These are phyloP conservation scores for Flaveria bidentis DNA, from an alignment of 129 eudicot genomes.

Conservation along the genomic window DNA sequence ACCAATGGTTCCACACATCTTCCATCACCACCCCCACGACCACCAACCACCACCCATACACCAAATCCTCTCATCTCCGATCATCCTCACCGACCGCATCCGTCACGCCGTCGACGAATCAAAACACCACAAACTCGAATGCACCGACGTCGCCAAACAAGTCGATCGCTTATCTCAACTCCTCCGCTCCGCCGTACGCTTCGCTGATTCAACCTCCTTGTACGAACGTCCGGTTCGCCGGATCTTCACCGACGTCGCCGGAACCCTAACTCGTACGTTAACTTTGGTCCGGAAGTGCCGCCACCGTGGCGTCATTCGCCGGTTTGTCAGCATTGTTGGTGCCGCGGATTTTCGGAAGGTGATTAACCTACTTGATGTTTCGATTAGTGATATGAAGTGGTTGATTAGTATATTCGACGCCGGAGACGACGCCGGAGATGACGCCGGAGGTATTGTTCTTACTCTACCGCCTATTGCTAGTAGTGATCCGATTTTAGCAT, in stretches of 20 bases:
- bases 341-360: constrained; percentile 30
- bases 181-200: constrained; percentile 32
- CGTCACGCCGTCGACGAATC: constrained; percentile 45
- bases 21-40: not conserved
- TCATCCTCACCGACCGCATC: constrained; percentile 51
- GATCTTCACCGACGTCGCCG: constrained; percentile 22
- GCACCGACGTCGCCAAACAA: constrained; percentile 42
- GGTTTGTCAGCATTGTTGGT: constrained; percentile 23
- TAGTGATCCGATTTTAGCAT: constrained; percentile 38
- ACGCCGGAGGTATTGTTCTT: constrained; percentile 26
- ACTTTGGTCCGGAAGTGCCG: constrained; percentile 34
- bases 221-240: constrained; percentile 37
- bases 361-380: constrained; percentile 37
- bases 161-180: constrained; percentile 22
- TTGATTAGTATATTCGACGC: constrained; percentile 34
- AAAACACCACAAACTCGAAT: constrained; percentile 49
- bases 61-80: constrained; percentile 45
- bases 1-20: constrained; percentile 16
- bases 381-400: constrained; percentile 55
- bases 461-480: constrained; percentile 35
- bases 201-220: constrained; percentile 24
- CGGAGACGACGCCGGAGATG: constrained; percentile 15
- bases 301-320: constrained; percentile 28
- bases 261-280: constrained; percentile 19
- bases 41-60: constrained; percentile 38